These are phyloP conservation scores for Globisporangium rhizosaccharum DNA, from an alignment of 352 stramenopile species.

Conservation along the genomic window DNA sequence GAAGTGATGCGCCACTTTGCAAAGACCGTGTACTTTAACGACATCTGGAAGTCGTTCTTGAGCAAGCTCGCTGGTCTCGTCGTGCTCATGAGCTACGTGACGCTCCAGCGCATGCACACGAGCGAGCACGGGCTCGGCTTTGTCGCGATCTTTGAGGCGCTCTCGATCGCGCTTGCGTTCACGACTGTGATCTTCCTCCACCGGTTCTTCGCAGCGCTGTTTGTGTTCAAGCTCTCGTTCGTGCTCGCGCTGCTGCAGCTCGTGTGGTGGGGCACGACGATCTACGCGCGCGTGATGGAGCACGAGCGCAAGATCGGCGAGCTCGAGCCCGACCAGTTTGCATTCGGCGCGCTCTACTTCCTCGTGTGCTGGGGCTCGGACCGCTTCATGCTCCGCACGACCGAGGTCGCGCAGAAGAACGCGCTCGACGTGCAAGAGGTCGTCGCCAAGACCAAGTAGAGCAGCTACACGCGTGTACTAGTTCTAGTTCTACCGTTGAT, in stretches of 20 bases:
- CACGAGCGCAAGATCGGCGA: constrained; percentile 47
- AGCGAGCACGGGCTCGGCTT: constrained; percentile 46
- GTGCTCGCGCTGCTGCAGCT: constrained; percentile 66
- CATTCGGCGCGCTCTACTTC: constrained; percentile 76
- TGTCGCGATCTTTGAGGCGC: constrained; percentile 46
- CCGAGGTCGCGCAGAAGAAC: constrained; percentile 55
- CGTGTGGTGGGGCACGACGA: constrained; percentile 55
- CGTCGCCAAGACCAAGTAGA: constrained; percentile 24
- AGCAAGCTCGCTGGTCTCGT: constrained; percentile 72
- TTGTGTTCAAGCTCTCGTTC: constrained; percentile 78
- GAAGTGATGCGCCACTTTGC: constrained; percentile 72
- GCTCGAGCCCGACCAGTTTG: constrained; percentile 48
- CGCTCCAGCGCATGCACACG: constrained; percentile 53
- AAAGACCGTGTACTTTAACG: constrained; percentile 85
- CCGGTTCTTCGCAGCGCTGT: constrained; percentile 48
- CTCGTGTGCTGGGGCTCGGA: constrained; percentile 70
- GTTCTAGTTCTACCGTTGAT: too few relatives aligned
- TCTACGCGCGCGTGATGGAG: constrained; percentile 40
- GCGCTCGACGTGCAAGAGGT: constrained; percentile 55
- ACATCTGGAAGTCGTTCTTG: constrained; percentile 78
- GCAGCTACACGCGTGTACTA: not conserved
- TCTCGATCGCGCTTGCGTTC: constrained; percentile 50
- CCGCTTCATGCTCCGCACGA: constrained; percentile 75
- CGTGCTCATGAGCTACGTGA: constrained; percentile 53
- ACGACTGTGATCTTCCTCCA: constrained; percentile 62